Percentiles rank a stretch among this genome's conserved stretches.
phyloP scores from a whole-genome alignment of 148 eudicot species.

The Fagopyrum homotropicum region DNA sequence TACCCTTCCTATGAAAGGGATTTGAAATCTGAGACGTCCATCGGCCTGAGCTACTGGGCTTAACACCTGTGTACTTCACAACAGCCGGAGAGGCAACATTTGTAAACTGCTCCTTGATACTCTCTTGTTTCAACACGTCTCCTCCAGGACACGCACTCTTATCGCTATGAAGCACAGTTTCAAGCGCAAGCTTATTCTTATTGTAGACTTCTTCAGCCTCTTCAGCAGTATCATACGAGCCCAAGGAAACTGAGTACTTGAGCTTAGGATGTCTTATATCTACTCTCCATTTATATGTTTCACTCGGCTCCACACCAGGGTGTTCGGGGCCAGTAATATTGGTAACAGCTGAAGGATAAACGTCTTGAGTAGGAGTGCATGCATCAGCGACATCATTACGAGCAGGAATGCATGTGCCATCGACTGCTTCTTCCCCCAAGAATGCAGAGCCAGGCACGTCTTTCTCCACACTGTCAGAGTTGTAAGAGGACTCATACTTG shows the following conservation, averaged over 20 bases:
- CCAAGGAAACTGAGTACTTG: neutral
- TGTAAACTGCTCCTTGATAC: neutral
- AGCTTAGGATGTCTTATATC: slow-evolving; percentile 1
- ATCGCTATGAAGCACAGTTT: slow-evolving; percentile 2
- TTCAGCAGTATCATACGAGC: slow-evolving; percentile 4
- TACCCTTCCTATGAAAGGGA: neutral
- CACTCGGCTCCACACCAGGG: neutral
- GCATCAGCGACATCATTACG: neutral
- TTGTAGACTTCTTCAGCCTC: slow-evolving; percentile 7
- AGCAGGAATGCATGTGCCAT: neutral
- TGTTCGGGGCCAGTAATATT: neutral
- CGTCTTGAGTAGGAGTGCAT: neutral
- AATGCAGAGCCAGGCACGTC: neutral
- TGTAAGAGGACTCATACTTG: neutral
- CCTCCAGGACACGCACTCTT: neutral
- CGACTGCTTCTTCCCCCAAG: neutral
- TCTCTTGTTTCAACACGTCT: neutral
- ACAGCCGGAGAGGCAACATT: neutral
- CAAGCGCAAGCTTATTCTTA: slow-evolving; percentile 2
- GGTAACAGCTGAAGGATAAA: neutral
- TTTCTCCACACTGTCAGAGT: neutral
- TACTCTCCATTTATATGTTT: slow-evolving; percentile 7
- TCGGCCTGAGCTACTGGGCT: neutral
- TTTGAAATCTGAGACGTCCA: neutral
- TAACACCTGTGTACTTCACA: slow-evolving; percentile 1